Percentiles rank a stretch among this genome's conserved stretches.
Evolutionary conservation across 2,329 filamentous ascomycete genomes (phyloP).

Genomic region (Emmonsiellopsis sp.): DNA sequence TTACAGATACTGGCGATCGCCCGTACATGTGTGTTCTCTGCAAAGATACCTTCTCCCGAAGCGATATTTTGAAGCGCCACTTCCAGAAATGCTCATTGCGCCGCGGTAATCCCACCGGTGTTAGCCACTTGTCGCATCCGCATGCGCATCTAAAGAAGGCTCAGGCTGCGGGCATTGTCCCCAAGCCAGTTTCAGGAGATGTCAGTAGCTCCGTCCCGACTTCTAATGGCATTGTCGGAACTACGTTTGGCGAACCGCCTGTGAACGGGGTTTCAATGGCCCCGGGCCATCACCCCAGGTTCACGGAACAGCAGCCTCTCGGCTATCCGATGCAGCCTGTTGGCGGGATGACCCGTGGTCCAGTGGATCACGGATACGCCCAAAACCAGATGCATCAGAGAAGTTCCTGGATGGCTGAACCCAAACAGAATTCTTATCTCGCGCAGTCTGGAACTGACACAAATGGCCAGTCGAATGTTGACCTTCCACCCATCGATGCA

Average conservation of each 20-base stretch:
- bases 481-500: slow-evolving; percentile 33
- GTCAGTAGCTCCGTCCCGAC: slow-evolving; percentile 35
- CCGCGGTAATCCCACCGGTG: slow-evolving; percentile 88
- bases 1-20: slow-evolving; percentile 83
- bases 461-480: slow-evolving; percentile 34
- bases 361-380: slow-evolving; percentile 25
- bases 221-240: slow-evolving; percentile 34
- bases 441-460: slow-evolving; percentile 30
- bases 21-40: slow-evolving; percentile 98
- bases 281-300: slow-evolving; percentile 19
- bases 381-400: slow-evolving; percentile 29
- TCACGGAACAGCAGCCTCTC: slow-evolving; percentile 33
- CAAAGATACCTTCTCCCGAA: slow-evolving; percentile 94
- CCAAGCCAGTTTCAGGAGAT: slow-evolving; percentile 35
- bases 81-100: slow-evolving; percentile 98
- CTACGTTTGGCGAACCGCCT: slow-evolving; percentile 32
- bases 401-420: slow-evolving; percentile 34
- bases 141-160: slow-evolving; percentile 78
- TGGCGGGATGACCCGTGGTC: slow-evolving; percentile 33
- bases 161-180: slow-evolving; percentile 35
- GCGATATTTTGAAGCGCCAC: slow-evolving; percentile 96
- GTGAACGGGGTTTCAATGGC: slow-evolving; percentile 35
- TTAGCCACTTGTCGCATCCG: slow-evolving; percentile 87
- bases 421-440: slow-evolving; percentile 36
- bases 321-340: slow-evolving; percentile 33